Percentiles rank a stretch among this genome's conserved stretches.
Evolutionary conservation across 1,139 yeast genomes (phyloP).

Genomic region (Kodamaea arcana): DNA sequence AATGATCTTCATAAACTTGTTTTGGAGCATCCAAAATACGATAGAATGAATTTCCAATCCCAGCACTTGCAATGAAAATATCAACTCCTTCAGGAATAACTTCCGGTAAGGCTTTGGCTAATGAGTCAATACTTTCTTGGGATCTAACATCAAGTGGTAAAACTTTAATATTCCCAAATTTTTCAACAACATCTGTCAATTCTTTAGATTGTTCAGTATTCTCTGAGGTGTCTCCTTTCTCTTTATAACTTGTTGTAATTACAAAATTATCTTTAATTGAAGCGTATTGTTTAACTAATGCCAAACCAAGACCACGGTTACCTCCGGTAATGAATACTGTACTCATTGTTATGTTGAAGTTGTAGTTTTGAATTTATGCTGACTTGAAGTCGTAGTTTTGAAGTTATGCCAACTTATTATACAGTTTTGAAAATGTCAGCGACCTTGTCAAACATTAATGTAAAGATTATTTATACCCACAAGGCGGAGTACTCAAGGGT

Average conservation of each 20-base stretch:
- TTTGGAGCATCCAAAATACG: neutral
- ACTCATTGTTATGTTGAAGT: neutral
- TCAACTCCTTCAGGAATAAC: constrained; percentile 4
- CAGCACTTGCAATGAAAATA: constrained; percentile 5
- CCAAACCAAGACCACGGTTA: constrained; percentile 30
- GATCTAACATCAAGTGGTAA: constrained; percentile 6
- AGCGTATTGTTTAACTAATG: constrained; percentile 16
- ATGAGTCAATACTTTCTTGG: constrained; percentile 20
- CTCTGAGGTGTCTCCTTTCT: constrained; percentile 20
- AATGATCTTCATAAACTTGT: constrained; percentile 4
- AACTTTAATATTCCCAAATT: constrained; percentile 4
- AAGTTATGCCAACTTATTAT: no score
- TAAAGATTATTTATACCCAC: no score
- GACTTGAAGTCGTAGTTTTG: no score
- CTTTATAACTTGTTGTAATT: constrained; percentile 17
- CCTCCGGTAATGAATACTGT: constrained; percentile 20
- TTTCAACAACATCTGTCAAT: constrained; percentile 11
- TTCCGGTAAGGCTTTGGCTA: constrained; percentile 2
- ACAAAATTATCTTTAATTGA: constrained; percentile 17
- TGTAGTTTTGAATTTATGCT: no score
- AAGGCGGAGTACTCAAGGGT: no score
- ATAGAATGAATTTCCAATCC: constrained; percentile 1
- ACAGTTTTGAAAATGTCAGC: no score
- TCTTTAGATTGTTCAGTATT: constrained; percentile 10
- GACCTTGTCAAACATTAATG: no score